Percentiles rank a stretch among this genome's conserved stretches.
phyloP scores from a whole-genome alignment of 176 grass and related monocot species.

The Raddia guianensis region DNA sequence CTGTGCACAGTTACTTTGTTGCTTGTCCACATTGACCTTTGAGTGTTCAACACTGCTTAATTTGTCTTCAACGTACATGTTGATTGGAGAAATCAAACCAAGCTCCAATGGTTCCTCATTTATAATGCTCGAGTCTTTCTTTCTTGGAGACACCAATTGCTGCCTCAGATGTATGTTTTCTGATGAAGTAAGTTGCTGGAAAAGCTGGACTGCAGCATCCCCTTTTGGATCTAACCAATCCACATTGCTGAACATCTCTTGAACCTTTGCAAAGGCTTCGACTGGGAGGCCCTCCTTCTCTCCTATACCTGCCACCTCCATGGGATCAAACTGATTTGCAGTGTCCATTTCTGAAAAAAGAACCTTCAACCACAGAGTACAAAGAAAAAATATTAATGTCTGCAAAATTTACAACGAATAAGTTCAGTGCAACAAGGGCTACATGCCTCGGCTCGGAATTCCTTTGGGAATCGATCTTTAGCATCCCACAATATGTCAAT shows the following conservation, averaged over 20 bases:
- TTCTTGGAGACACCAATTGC: slow-evolving; percentile 56
- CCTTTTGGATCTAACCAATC: slow-evolving; percentile 86
- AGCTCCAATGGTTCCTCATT: slow-evolving; percentile 30
- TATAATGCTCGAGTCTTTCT: slow-evolving; percentile 28
- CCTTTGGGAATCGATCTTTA: slow-evolving; percentile 88
- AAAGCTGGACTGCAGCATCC: slow-evolving; percentile 62
- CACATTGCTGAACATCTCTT: slow-evolving; percentile 90
- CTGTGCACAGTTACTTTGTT: slow-evolving; percentile 23
- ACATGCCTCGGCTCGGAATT: slow-evolving; percentile 88
- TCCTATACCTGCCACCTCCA: slow-evolving; percentile 58
- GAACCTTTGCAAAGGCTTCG: slow-evolving; percentile 94
- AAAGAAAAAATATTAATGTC: slow-evolving; percentile 35
- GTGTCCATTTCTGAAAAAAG: slow-evolving; percentile 95
- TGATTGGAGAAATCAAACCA: slow-evolving; percentile 40
- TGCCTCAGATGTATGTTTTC: slow-evolving; percentile 61
- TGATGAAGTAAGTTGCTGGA: slow-evolving; percentile 69
- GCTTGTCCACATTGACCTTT: slow-evolving; percentile 32
- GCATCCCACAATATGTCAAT: slow-evolving; percentile 92
- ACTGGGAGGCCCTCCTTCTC: slow-evolving; percentile 93
- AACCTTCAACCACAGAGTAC: slow-evolving; percentile 54
- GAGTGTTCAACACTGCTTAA: neutral
- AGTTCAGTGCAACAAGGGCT: slow-evolving; percentile 32
- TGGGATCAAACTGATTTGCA: slow-evolving; percentile 49
- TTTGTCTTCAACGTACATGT: slow-evolving; percentile 21
- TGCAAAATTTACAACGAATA: slow-evolving; percentile 16